Conservation (phyloP, 345 rosid genomes). For the Populus simonii region DNA sequence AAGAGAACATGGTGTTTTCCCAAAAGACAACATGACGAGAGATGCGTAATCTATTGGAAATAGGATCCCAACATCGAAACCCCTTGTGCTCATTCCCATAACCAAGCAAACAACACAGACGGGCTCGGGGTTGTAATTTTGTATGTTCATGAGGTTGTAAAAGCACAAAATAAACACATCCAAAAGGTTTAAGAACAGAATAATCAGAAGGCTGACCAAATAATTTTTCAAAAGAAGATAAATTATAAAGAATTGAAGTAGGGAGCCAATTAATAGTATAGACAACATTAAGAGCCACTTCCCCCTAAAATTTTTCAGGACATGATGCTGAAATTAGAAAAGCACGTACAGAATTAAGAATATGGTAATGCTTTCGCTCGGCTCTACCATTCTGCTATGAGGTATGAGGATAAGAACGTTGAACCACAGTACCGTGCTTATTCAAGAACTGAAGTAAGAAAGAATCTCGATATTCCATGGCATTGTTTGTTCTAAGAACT, state of each 20-base stretch:
- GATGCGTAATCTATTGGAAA: neutral
- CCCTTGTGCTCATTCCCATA: neutral
- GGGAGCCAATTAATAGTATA: neutral
- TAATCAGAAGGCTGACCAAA: neutral
- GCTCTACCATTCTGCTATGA: neutral
- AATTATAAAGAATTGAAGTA: neutral
- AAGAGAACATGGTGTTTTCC: neutral
- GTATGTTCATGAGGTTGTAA: neutral
- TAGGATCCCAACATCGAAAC: neutral
- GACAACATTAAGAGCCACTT: neutral
- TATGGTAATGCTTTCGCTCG: neutral
- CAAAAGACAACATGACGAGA: neutral
- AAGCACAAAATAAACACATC: neutral
- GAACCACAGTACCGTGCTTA: neutral
- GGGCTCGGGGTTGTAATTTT: neutral
- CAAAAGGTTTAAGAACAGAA: neutral
- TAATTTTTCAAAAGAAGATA: neutral
- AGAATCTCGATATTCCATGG: neutral
- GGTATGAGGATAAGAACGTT: neutral
- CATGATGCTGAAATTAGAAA: neutral
- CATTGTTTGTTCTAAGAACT: neutral
- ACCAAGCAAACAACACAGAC: neutral
- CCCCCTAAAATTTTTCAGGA: neutral
- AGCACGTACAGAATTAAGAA: neutral
- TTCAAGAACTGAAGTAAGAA: neutral